Evolutionary conservation across 208 protist genomes (phyloP).

Genomic region (Sergeia podlipaevii): DNA sequence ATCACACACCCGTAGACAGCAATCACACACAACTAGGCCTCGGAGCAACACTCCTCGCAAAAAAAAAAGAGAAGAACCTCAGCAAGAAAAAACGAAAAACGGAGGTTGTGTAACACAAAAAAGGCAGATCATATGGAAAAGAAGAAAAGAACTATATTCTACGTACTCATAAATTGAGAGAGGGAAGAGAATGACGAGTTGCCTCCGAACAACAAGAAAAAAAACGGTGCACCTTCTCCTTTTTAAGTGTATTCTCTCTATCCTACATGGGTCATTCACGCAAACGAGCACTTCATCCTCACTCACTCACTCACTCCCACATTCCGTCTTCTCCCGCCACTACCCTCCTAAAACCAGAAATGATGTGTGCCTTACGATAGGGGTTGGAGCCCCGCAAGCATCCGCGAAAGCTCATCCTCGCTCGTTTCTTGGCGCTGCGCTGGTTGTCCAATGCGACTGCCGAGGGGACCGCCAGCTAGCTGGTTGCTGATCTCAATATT

Average conservation of each 20-base stretch:
- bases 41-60: background rate
- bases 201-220: too few relatives aligned
- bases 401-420: slow-evolving; percentile 65
- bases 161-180: too few relatives aligned
- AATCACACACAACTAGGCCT: background rate
- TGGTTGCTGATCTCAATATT: slow-evolving; percentile 87
- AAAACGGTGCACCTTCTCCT: too few relatives aligned
- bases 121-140: slow-evolving; percentile 1
- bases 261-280: too few relatives aligned
- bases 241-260: too few relatives aligned
- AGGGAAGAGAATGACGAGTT: too few relatives aligned
- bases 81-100: slow-evolving; percentile 7
- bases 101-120: background rate
- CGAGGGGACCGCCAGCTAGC: slow-evolving; percentile 33
- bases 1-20: background rate
- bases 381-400: slow-evolving; percentile 54
- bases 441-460: slow-evolving; percentile 19
- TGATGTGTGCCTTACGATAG: too few relatives aligned
- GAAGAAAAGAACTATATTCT: slow-evolving; percentile 11
- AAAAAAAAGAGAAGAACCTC: slow-evolving; percentile 7
- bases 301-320: too few relatives aligned
- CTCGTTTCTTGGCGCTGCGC: slow-evolving; percentile 20
- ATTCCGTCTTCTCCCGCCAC: too few relatives aligned
- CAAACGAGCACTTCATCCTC: too few relatives aligned
- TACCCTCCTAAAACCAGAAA: too few relatives aligned